Evolutionary conservation across 2,329 filamentous ascomycete species (phyloP), one percentile per base, ranked within the genome.

Genomic region (Cadophora sp.): DNA sequence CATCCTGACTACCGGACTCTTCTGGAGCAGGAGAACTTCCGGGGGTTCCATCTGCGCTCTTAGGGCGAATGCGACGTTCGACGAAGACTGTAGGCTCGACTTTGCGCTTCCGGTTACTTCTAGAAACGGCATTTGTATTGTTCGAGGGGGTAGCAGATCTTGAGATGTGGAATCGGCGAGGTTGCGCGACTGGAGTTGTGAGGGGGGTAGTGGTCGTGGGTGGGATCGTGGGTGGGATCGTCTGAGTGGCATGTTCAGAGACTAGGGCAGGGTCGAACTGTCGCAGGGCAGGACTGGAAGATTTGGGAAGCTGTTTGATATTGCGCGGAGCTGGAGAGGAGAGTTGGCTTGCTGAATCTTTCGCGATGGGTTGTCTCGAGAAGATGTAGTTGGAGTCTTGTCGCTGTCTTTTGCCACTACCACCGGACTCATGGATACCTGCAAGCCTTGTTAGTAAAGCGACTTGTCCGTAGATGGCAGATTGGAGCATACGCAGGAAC

Each of bases 131-230:
- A 67, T 20, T n/a, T 18, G 24, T 14, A 43, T 60, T 36, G 39
- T 55, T 51, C 4, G 66, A 59, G n/a, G 61, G 51, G 9, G 66
- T 69, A n/a, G 81, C 79, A 60, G 79, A 80, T 66, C 81, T 80
- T 18, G 85, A 87, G 67, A 88, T 83, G 72, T 87, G 86, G 68
- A 87, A 88, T 50, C 83, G 81, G 64, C 86, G 82, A 14, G 81
- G 83, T 70, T 83, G 69, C 41, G 63, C 8, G 45, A 59, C 43
- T 22, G 47, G 50, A 59, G 24, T 55, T 27, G 45, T 18, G 47
- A 64, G 53, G 14, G 59, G 45, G 20, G 63, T 36, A 24, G 24
- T 6, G 41, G 48, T 64, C 20, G 33, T 48, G 20, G 33, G 1
- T 6, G 22, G 45, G 20, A 14, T 64, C 20, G 33, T 48, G 20